Percentiles rank a stretch among this genome's conserved stretches.
These are phyloP conservation scores for Silene coronaria DNA, from an alignment of 179 eudicot species.

Conservation along the genomic window DNA sequence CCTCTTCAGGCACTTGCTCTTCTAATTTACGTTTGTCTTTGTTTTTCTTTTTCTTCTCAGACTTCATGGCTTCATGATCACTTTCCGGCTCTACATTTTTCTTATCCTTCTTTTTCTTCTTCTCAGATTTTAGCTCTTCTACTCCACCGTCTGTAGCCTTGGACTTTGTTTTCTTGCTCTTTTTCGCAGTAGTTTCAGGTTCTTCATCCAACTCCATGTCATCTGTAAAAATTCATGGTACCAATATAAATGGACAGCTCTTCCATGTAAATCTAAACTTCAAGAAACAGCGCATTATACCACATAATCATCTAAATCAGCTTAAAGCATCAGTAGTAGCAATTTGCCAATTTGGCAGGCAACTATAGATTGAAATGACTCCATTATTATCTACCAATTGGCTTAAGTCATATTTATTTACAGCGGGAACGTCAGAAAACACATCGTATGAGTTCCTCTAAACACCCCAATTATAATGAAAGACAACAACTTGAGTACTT, in stretches of 20 bases:
- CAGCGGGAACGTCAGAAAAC: neutral
- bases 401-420: neutral
- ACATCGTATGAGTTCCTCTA: neutral
- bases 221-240: slow-evolving; percentile 14
- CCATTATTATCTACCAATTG: neutral
- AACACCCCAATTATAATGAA: neutral
- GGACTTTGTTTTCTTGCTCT: slow-evolving; percentile 67
- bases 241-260: neutral
- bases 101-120: slow-evolving; percentile 57
- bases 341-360: too few species aligned
- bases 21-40: slow-evolving; percentile 60
- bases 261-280: neutral
- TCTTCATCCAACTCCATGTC: slow-evolving; percentile 50
- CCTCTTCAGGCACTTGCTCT: slow-evolving; percentile 29
- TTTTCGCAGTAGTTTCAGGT: slow-evolving; percentile 34
- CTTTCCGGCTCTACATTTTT: slow-evolving; percentile 27
- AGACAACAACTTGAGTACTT: neutral
- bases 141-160: slow-evolving; percentile 41
- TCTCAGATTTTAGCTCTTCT: slow-evolving; percentile 45
- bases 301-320: too few species aligned
- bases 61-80: slow-evolving; percentile 37
- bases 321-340: too few species aligned
- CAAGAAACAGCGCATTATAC: neutral
- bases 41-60: slow-evolving; percentile 67
- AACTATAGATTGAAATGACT: neutral